phyloP scores from a whole-genome alignment of 106 monocot genomes.

The Platanthera zijinensis region DNA sequence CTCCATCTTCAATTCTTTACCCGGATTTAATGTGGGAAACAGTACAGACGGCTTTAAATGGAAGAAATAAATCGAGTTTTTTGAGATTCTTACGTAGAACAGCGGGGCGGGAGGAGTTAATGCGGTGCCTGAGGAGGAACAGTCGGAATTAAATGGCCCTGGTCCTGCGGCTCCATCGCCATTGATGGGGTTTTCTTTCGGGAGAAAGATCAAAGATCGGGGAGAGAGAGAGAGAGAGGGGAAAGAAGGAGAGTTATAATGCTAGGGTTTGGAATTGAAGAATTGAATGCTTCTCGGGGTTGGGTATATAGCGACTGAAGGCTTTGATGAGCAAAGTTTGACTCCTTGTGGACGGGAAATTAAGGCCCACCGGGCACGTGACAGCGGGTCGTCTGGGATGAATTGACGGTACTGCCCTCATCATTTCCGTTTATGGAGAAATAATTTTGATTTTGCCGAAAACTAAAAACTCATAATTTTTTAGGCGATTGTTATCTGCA shows the following conservation, averaged over 20 bases:
- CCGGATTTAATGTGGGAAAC: not conserved
- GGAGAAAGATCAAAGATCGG: not conserved
- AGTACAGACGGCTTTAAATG: not conserved
- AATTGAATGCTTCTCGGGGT: not conserved
- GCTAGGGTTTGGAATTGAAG: too few species aligned
- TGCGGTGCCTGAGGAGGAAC: not conserved
- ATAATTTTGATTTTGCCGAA: too few species aligned
- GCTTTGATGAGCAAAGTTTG: not conserved
- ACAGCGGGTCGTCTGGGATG: not conserved
- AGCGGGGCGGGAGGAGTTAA: not conserved
- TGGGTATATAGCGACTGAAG: not conserved
- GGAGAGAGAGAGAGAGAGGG: not conserved
- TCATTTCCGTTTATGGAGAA: not conserved
- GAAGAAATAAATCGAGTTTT: slow-evolving; percentile 10
- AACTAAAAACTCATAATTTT: too few species aligned
- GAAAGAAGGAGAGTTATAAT: not conserved
- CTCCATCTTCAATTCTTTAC: not conserved
- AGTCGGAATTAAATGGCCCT: not conserved
- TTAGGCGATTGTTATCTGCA: too few species aligned
- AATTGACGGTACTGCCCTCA: not conserved
- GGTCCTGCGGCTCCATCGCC: slow-evolving; percentile 11
- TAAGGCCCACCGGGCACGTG: not conserved
- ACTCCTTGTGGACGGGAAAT: slow-evolving; percentile 10
- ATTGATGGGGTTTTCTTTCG: slow-evolving; percentile 6
- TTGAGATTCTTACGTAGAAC: slow-evolving; percentile 13